These are phyloP conservation scores for Pichia sp. DNA, from an alignment of 1,139 yeast species.

Conservation along the genomic window DNA sequence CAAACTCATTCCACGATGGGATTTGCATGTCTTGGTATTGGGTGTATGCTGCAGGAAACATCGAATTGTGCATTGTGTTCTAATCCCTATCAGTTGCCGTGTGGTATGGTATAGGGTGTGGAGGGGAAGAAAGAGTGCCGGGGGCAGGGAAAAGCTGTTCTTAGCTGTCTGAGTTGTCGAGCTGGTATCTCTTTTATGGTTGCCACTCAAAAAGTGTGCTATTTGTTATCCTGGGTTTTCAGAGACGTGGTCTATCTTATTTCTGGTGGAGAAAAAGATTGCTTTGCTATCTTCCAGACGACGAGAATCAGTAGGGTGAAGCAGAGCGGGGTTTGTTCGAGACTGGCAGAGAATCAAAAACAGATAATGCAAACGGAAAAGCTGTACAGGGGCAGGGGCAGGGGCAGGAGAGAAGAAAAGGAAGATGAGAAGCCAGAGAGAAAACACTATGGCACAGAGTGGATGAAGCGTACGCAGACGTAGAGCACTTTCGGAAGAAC, in stretches of 20 bases:
- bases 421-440: not conserved
- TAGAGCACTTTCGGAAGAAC: no score
- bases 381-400: not conserved
- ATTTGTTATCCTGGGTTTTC: not conserved
- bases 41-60: conserved; percentile 1
- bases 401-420: not conserved
- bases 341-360: not conserved
- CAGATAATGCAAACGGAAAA: not conserved
- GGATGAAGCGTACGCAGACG: no score
- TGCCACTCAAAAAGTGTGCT: not conserved
- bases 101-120: not conserved
- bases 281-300: not conserved
- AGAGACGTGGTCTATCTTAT: not conserved
- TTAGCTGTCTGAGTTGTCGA: no score
- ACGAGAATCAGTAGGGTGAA: not conserved
- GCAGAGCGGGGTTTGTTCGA: not conserved
- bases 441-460: no score
- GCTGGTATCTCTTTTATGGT: no score
- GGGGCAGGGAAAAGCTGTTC: no score
- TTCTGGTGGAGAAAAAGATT: not conserved
- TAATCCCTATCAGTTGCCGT: not conserved
- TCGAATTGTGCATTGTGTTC: not conserved
- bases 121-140: no score
- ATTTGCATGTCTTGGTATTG: conserved; percentile 8
- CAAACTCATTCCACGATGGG: conserved; percentile 11